These are phyloP conservation scores for Gaultheria prostrata DNA, from an alignment of 148 eudicot species.

Conservation along the genomic window DNA sequence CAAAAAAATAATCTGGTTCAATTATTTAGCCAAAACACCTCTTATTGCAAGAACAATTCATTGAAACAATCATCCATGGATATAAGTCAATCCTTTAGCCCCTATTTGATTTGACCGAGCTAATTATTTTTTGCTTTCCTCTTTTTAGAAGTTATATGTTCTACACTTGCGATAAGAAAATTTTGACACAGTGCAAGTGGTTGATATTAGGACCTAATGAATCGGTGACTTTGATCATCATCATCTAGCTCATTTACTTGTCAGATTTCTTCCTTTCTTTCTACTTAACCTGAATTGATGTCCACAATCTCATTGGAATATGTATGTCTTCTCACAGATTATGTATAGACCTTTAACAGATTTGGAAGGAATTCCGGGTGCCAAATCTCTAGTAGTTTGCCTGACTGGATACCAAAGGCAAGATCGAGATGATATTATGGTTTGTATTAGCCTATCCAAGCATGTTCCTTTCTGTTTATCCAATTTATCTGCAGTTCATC, in stretches of 20 bases:
- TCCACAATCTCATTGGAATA: not conserved
- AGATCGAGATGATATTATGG: conserved; percentile 87
- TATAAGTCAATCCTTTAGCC: not conserved
- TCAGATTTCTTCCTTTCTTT: not conserved
- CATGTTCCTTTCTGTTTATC: not conserved
- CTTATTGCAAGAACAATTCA: not conserved
- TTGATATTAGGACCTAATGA: not conserved
- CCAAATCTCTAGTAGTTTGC: conserved; percentile 60
- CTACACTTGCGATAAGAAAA: not conserved
- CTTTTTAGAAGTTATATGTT: not conserved
- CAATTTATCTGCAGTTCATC: not conserved
- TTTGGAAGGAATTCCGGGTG: conserved; percentile 77
- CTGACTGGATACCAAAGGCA: conserved; percentile 84
- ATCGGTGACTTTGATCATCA: not conserved
- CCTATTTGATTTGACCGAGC: not conserved
- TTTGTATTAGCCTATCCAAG: conserved; percentile 20
- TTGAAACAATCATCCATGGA: not conserved
- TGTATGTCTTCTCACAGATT: conserved; percentile 37
- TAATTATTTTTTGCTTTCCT: not conserved
- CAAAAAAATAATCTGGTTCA: too few relatives aligned
- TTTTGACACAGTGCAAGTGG: not conserved
- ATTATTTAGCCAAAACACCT: too few relatives aligned
- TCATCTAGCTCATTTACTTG: not conserved
- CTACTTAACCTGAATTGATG: not conserved
- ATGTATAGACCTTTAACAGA: conserved; percentile 74